Conservation (phyloP, 176 grass and related monocot genomes). For the Oryza rufipogon region DNA sequence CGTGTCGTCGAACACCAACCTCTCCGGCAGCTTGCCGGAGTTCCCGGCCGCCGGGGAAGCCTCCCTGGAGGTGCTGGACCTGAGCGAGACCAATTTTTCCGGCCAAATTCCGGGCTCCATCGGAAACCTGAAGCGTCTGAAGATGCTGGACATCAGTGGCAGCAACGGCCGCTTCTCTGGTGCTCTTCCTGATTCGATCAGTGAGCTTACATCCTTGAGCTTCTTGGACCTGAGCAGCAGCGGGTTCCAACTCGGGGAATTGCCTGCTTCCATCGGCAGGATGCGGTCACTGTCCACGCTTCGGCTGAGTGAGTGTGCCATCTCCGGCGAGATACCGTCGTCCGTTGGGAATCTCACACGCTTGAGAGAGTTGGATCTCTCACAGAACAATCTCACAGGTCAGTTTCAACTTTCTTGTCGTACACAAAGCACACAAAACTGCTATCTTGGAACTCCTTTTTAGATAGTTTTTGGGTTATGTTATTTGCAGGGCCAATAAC, state of each 20-base stretch:
- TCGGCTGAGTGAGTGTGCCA: constrained; percentile 7
- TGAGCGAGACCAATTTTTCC: constrained; percentile 41
- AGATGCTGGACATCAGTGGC: constrained; percentile 15
- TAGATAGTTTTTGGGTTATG: background rate
- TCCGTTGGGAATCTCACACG: constrained; percentile 1
- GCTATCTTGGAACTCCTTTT: background rate
- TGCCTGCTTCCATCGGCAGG: constrained; percentile 20
- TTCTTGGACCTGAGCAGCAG: constrained; percentile 42
- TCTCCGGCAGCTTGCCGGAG: constrained; percentile 49
- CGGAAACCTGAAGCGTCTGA: constrained; percentile 34
- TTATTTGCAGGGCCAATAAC: constrained; percentile 40
- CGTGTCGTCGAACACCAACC: constrained; percentile 43
- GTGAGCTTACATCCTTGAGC: constrained; percentile 1
- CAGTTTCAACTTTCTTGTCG: background rate
- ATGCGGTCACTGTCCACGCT: constrained; percentile 29
- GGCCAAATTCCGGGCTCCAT: constrained; percentile 46
- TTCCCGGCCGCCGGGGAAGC: constrained; percentile 20
- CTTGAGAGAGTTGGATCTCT: constrained; percentile 29
- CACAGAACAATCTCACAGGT: constrained; percentile 41
- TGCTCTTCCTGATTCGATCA: constrained; percentile 19
- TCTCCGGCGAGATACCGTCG: constrained; percentile 28
- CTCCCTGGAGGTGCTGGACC: constrained; percentile 47
- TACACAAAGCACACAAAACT: no score
- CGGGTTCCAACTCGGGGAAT: constrained; percentile 7
- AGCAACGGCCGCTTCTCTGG: constrained; percentile 15